These are phyloP conservation scores for Lineolata rhizophorae DNA, from an alignment of 495 filamentous ascomycete genomes.

Conservation along the genomic window DNA sequence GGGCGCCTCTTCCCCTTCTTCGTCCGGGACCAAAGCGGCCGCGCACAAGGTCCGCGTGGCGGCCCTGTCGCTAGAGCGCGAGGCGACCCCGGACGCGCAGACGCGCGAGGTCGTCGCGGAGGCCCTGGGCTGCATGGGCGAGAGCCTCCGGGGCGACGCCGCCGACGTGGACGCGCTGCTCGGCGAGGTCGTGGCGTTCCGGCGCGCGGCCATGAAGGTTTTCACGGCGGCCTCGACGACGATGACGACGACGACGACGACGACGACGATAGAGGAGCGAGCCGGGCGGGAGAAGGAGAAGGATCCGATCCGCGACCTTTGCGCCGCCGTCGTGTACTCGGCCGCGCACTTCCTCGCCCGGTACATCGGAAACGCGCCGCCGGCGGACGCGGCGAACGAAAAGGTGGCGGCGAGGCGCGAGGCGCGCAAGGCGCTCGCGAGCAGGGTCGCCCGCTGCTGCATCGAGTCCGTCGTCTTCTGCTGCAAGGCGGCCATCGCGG, in stretches of 20 bases:
- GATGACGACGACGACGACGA: too few relatives aligned
- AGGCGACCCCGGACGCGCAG: conserved; percentile 1
- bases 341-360: conserved; percentile 6
- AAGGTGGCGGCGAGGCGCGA: conserved; percentile 1
- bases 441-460: conserved; percentile 17
- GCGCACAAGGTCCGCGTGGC: too few relatives aligned
- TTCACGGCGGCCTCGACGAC: conserved; percentile 2
- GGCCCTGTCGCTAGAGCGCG: neutral
- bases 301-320: neutral
- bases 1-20: neutral
- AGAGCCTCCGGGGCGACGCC: conserved; percentile 7
- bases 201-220: conserved; percentile 7
- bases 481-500: conserved; percentile 22
- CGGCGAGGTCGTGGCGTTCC: conserved; percentile 7
- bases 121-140: conserved; percentile 4
- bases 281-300: too few relatives aligned
- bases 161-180: conserved; percentile 10
- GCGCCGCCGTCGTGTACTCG: conserved; percentile 3
- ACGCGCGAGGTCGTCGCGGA: conserved; percentile 1
- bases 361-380: conserved; percentile 4
- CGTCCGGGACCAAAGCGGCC: too few relatives aligned
- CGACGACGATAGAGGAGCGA: too few relatives aligned
- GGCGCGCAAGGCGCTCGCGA: conserved; percentile 2
- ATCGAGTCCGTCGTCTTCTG: conserved; percentile 34
- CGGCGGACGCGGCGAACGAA: neutral